Conservation (phyloP, 306 rosid species). For the Vigna unguiculata region DNA sequence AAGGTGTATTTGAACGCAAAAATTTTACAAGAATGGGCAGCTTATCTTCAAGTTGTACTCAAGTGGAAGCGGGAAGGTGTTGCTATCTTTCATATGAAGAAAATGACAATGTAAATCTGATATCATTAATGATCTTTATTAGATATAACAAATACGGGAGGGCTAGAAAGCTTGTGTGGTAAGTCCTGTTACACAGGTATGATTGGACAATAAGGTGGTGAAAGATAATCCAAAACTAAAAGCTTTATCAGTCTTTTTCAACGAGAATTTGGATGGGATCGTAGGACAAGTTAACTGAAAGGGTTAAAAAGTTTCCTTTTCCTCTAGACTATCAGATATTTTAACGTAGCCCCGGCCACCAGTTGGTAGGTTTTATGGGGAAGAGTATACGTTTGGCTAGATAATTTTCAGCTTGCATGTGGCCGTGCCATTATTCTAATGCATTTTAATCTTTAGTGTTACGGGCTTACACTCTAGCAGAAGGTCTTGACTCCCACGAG, state of each 20-base stretch:
- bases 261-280: neutral
- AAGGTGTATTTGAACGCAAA: constrained; percentile 5
- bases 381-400: neutral
- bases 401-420: neutral
- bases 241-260: neutral
- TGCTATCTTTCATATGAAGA: constrained; percentile 19
- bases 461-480: neutral
- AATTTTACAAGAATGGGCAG: neutral
- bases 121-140: neutral
- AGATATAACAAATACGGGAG: constrained; percentile 1
- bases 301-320: neutral
- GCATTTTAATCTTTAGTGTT: neutral
- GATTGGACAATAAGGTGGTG: neutral
- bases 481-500: neutral
- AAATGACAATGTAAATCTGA: constrained; percentile 29
- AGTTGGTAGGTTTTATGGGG: neutral
- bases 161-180: neutral
- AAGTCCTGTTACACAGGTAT: constrained; percentile 1
- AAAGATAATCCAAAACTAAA: neutral
- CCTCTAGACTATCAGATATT: neutral
- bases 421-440: constrained; percentile 2
- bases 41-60: constrained; percentile 6
- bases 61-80: neutral
- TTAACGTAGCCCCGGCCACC: neutral
- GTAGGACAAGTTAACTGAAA: neutral